Evolutionary conservation across 2,329 filamentous ascomycete genomes (phyloP), one percentile per base, ranked within the genome.

Genomic region (Cytospora paraplurivora): DNA sequence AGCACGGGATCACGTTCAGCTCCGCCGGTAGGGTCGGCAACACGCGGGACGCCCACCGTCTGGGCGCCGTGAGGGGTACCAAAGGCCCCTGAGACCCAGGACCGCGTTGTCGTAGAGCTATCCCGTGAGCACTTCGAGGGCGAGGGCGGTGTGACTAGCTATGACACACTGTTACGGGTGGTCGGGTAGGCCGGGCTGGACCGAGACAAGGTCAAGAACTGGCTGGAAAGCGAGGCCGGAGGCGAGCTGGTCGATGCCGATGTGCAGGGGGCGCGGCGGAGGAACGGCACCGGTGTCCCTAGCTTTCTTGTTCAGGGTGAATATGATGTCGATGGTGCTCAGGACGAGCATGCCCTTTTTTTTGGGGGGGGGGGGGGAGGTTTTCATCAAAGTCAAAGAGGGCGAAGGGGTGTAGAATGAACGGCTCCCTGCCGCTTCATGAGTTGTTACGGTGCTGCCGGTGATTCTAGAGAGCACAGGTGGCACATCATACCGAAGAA

Each of bases 31-130:
- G 82, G 67, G 87, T 86, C 4, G 92, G 92, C 55, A 90, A 88
- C 70, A 93, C 91, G 17, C 81, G 91, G 19, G 89, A 95, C 70
- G 90, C 88, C 61, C 92, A 96, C 75, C 85, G 92, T 4, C 71
- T 94, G 65, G 82, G 93, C 52, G 86, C 92, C 76, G 81, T 93
- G 60, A 91, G 79, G 76, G 75, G 86, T 80, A 71, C 78, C 72
- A 72, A 75, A 59, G 73, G 77, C 5, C 72, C 72, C 27, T n/a
- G 77, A 82, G 53, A 69, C 82, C 52, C 84, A 91, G 77, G 87
- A 82, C 41, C 76, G 77, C 53, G 82, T 91, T 13, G 81, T 89
- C n/a, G 78, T 85, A 69, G 81, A 85, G 68, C 74, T 92, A 34
- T 91, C 91, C 79, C 78, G 77, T 56, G 80, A 83, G 56, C 88